A percentile compares a stretch with the other conserved stretches of the same genome.
phyloP scores from a whole-genome alignment of 306 rosid genomes.

The Glycine latifolia region DNA sequence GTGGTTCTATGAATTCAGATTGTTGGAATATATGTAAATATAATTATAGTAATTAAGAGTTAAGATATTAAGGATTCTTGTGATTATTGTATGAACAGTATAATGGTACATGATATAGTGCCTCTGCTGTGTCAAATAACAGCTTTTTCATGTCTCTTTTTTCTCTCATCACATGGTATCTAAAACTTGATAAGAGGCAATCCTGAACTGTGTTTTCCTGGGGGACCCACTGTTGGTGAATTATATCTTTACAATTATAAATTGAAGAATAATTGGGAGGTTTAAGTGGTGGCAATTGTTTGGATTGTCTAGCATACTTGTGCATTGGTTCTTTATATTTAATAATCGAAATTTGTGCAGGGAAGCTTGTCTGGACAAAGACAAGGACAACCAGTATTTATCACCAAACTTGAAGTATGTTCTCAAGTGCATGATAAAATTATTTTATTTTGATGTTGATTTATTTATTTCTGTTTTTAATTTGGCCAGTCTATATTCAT shows the following conservation, averaged over 20 bases:
- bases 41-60: no score
- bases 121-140: no score
- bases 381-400: conserved; percentile 94
- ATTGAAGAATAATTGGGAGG: conserved; percentile 21
- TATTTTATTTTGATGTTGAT: conserved; percentile 10
- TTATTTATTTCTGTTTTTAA: conserved; percentile 26
- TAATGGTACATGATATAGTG: no score
- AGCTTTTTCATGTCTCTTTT: no score
- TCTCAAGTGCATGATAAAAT: conserved; percentile 36
- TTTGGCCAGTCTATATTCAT: conserved; percentile 35
- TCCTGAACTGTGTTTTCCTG: no score
- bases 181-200: no score
- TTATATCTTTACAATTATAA: neutral
- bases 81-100: no score
- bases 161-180: no score
- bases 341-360: conserved; percentile 61
- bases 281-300: conserved; percentile 21
- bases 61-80: no score
- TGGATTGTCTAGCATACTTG: conserved; percentile 41
- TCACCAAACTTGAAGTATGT: conserved; percentile 92
- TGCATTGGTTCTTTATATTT: conserved; percentile 44
- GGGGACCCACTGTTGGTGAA: neutral
- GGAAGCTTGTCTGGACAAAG: conserved; percentile 97
- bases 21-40: no score
- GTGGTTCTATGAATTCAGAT: no score